Evolutionary conservation across 2,329 filamentous ascomycete species (phyloP), one percentile per base, ranked within the genome.

Genomic region (Thermoascus crustaceus): DNA sequence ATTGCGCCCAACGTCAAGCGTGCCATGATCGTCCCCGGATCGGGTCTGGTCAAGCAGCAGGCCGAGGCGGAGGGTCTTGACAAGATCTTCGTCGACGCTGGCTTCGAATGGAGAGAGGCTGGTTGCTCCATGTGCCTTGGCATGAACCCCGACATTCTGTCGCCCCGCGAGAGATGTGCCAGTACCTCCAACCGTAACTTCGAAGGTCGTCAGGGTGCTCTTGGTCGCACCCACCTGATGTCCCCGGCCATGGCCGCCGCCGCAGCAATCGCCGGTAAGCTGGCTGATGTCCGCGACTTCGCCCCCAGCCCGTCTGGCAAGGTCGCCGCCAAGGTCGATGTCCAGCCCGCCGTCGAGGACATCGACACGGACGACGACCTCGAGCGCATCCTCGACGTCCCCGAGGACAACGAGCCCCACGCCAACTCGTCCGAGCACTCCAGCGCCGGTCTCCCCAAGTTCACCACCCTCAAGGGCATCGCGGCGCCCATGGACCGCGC

Each of bases 61-160:
- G 91, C 91, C 4, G 89, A 98, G 65, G 69, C 76, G 2, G 91
- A 96, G 64, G 89, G 89, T 35, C 78, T 98, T 4, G 85, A 96
- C 66, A 85, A 87, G 69, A 83, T 95, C 56, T 96, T 98, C 64
- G 56, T 68, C 6, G 85, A 94, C 42, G 88, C 91, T 32, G 91
- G 91, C 5, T 96, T 96, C 48, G 89, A 96, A 61, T 96, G 89
- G 89, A 79, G 91, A 58, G 91, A 98, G 68, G 91, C 91, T 47
- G 91, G 91, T 32, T 98, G 91, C 75, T 94, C 85, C 44, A 98
- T 98, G 91, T 96, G 91, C 60, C 75, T 98, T 37, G 91, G 91
- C 59, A 98, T 98, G 89, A 98, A 98, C 71, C 89, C 91, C 0
- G 91, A 98, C 60, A 96, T 98, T 45, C 75, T 96, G 30, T 79